phyloP scores from a whole-genome alignment of 2,329 filamentous ascomycete genomes.

The Plenodomus biglobosus region DNA sequence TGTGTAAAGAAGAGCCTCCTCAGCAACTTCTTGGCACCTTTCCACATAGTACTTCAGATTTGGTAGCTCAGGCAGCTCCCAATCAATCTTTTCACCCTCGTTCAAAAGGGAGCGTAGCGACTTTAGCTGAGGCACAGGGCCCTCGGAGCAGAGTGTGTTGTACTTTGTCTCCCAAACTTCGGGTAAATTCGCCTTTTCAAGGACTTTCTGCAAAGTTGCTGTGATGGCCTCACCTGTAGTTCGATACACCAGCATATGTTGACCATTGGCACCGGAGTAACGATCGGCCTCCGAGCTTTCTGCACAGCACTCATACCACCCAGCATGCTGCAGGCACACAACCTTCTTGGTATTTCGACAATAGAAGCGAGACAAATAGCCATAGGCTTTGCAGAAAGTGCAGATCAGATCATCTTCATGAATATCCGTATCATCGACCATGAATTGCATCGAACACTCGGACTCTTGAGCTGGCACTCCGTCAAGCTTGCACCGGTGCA shows the following conservation, averaged over 20 bases:
- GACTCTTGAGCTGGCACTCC: constrained; percentile 51
- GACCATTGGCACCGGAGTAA: constrained; percentile 55
- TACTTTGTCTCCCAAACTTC: constrained; percentile 91
- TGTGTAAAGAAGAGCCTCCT: constrained; percentile 94
- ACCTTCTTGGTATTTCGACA: constrained; percentile 81
- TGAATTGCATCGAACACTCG: constrained; percentile 35
- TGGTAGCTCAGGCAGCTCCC: constrained; percentile 78
- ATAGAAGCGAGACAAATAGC: constrained; percentile 86
- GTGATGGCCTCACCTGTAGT: constrained; percentile 72
- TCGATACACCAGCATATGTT: constrained; percentile 76
- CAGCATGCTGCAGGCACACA: constrained; percentile 80
- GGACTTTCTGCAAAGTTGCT: constrained; percentile 69
- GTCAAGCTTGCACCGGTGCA: constrained; percentile 48
- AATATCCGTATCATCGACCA: constrained; percentile 65
- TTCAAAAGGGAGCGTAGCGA: constrained; percentile 77
- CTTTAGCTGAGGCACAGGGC: constrained; percentile 82
- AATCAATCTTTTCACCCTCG: constrained; percentile 96
- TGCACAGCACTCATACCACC: constrained; percentile 73
- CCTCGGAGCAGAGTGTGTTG: constrained; percentile 79
- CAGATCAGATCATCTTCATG: constrained; percentile 93
- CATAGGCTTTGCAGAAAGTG: constrained; percentile 86
- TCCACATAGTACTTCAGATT: constrained; percentile 88
- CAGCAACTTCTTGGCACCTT: constrained; percentile 95
- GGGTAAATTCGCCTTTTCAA: constrained; percentile 82
- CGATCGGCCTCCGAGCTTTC: constrained; percentile 66